A percentile compares a stretch with the other conserved stretches of the same genome.
These are phyloP conservation scores for Lactuca sativa DNA, from an alignment of 129 eudicot species.

Conservation along the genomic window DNA sequence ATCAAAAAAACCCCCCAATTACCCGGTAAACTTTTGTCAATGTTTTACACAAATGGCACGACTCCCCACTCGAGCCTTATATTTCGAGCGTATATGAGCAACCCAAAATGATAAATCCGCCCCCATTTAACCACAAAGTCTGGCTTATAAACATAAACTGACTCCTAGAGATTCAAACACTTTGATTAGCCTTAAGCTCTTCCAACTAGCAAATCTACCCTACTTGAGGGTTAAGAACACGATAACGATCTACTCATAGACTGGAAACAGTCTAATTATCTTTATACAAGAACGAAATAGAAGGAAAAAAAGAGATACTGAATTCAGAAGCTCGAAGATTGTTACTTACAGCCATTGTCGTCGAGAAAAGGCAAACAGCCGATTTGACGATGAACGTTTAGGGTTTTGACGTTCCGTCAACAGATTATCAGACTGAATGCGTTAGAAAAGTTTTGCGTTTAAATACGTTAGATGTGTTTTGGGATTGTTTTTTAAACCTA, in stretches of 20 bases:
- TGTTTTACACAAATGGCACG: background rate
- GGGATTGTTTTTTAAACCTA: too few species aligned
- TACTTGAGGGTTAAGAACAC: conserved; percentile 15
- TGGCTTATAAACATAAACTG: background rate
- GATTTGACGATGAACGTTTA: conserved; percentile 21
- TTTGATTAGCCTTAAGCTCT: background rate
- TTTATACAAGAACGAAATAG: background rate
- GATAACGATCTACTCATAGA: conserved; percentile 5
- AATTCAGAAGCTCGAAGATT: background rate
- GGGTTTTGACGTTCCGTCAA: conserved; percentile 1
- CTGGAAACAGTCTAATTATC: background rate
- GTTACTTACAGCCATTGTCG: conserved; percentile 37
- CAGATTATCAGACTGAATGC: too few species aligned
- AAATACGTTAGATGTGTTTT: too few species aligned
- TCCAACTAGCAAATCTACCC: background rate
- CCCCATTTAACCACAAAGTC: conserved; percentile 3
- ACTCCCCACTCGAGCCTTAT: background rate
- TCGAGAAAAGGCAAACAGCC: conserved; percentile 4
- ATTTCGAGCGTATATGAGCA: background rate
- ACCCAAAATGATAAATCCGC: background rate
- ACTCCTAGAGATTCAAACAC: background rate
- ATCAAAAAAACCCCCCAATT: background rate
- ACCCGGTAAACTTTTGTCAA: background rate
- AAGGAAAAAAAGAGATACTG: too few species aligned
- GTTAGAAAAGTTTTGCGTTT: too few species aligned